Evolutionary conservation across 2,329 filamentous ascomycete species (phyloP).

Genomic region (Pseudofabraea citricarpa): DNA sequence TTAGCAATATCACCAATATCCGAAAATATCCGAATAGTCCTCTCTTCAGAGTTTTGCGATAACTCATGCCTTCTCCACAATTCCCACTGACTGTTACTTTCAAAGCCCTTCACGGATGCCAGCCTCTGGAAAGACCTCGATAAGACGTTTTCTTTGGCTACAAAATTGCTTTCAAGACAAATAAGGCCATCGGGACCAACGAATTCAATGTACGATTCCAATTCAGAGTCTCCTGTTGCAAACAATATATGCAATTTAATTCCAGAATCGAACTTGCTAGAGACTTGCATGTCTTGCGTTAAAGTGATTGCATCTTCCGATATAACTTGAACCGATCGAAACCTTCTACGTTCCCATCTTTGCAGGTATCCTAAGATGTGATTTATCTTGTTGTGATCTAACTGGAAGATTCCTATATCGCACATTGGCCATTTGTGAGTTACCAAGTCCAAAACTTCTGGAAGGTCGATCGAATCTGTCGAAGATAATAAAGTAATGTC

Average conservation of each 20-base stretch:
- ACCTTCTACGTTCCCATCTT: background rate
- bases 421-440: slow-evolving; percentile 1
- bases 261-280: background rate
- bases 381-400: background rate
- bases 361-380: background rate
- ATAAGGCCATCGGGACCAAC: too few relatives aligned
- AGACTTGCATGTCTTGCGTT: background rate
- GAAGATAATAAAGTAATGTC: background rate
- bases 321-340: background rate
- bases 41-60: too few relatives aligned
- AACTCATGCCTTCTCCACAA: too few relatives aligned
- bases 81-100: too few relatives aligned
- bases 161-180: too few relatives aligned
- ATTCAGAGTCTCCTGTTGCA: too few relatives aligned
- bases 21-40: too few relatives aligned
- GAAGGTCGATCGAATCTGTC: background rate
- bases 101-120: too few relatives aligned
- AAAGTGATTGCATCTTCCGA: background rate
- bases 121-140: too few relatives aligned
- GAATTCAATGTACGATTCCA: too few relatives aligned
- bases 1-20: too few relatives aligned
- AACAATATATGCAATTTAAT: background rate
- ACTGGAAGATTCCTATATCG: background rate
- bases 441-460: background rate
- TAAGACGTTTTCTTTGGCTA: too few relatives aligned